Conservation (phyloP, 768 basidiomycete species). For the Phaeolepiota aurea region DNA sequence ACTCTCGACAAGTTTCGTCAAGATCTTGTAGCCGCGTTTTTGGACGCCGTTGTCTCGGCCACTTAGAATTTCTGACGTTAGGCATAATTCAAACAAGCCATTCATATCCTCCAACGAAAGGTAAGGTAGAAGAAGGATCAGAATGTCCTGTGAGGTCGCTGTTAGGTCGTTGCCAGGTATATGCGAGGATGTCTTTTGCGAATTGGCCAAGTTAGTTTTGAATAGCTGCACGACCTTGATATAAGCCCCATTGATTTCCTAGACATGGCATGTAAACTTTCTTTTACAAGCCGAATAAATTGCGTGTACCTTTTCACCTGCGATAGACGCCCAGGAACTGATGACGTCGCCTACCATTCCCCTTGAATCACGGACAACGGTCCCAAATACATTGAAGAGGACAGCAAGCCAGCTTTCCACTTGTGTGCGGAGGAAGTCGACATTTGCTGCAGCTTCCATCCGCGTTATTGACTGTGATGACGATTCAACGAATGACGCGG, state of each 20-base stretch:
- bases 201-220: slow-evolving; percentile 47
- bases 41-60: slow-evolving; percentile 84
- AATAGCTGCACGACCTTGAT: slow-evolving; percentile 68
- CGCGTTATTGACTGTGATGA: slow-evolving; percentile 33
- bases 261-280: slow-evolving; percentile 2
- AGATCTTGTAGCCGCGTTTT: slow-evolving; percentile 90
- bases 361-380: slow-evolving; percentile 64
- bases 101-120: slow-evolving; percentile 54
- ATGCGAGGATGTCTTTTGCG: slow-evolving; percentile 20
- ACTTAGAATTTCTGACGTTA: slow-evolving; percentile 60
- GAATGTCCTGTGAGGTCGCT: slow-evolving; percentile 73
- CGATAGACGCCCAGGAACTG: slow-evolving; percentile 76
- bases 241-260: slow-evolving; percentile 81
- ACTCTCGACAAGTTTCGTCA: slow-evolving; percentile 65
- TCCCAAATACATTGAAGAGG: slow-evolving; percentile 94
- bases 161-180: slow-evolving; percentile 31
- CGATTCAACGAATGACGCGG: slow-evolving; percentile 26
- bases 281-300: neutral
- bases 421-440: slow-evolving; percentile 67
- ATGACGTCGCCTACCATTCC: slow-evolving; percentile 85
- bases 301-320: slow-evolving; percentile 50
- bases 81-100: slow-evolving; percentile 60
- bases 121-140: slow-evolving; percentile 75
- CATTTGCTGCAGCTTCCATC: slow-evolving; percentile 54
- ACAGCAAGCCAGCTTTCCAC: slow-evolving; percentile 92